A percentile compares a stretch with the other conserved stretches of the same genome.
phyloP scores from a whole-genome alignment of 805 yeast species.

The Ascoidea rubescens region DNA sequence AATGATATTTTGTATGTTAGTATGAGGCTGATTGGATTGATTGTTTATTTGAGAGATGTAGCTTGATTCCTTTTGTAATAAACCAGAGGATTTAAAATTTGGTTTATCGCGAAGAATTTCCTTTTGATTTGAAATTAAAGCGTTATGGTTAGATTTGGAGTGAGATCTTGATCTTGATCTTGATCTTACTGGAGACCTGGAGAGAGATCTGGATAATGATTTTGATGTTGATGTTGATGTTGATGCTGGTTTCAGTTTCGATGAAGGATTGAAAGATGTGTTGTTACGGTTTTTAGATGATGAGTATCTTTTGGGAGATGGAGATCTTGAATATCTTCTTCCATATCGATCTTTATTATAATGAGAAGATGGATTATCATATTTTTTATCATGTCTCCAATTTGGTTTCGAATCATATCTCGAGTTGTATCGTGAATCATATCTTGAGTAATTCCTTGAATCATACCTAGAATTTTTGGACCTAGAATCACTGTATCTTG shows the following conservation, averaged over 20 bases:
- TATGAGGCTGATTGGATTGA: conserved; percentile 13
- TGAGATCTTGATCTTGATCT: background rate
- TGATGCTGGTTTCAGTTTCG: background rate
- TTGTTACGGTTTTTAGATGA: too few species aligned
- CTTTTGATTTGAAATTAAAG: background rate
- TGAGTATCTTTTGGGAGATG: background rate
- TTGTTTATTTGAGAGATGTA: conserved; percentile 18
- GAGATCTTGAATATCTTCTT: background rate
- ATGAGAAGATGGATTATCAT: background rate
- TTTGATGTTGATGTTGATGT: background rate
- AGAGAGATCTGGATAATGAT: background rate
- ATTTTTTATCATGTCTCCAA: too few species aligned
- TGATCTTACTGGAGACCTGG: background rate
- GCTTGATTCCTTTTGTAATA: conserved; percentile 26
- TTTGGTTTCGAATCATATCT: background rate
- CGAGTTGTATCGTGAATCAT: background rate
- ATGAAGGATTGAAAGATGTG: background rate
- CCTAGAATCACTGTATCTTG: background rate
- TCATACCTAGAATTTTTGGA: background rate
- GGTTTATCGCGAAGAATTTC: conserved; percentile 13
- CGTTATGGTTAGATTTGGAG: background rate
- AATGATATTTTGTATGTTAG: background rate
- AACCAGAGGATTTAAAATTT: conserved; percentile 27
- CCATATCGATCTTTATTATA: background rate
- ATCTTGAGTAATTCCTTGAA: background rate